Conservation (phyloP, 441 rosid genomes). For the Geranium incanum region DNA sequence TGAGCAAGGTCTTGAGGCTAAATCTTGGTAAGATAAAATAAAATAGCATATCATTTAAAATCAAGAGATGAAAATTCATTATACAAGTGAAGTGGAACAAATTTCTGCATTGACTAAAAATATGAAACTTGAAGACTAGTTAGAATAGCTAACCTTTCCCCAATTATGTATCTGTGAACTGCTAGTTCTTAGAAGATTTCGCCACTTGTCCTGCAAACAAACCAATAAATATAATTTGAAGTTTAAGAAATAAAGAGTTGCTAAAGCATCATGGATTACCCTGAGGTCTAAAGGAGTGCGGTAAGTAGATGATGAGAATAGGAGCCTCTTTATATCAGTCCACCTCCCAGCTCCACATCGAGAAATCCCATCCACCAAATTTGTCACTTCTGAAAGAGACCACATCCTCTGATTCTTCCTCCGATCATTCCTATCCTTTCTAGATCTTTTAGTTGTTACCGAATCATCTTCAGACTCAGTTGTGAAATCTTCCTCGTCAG, state of each 20-base stretch:
- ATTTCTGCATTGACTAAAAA: neutral
- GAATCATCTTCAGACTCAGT: conserved; percentile 54
- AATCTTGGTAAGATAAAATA: no score
- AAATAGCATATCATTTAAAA: no score
- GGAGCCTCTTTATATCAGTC: conserved; percentile 76
- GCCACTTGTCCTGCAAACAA: conserved; percentile 82
- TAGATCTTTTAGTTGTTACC: conserved; percentile 31
- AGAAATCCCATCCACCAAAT: conserved; percentile 77
- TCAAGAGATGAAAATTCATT: conserved; percentile 15
- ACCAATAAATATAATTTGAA: conserved; percentile 16
- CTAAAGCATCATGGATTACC: conserved; percentile 36
- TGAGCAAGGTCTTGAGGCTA: no score
- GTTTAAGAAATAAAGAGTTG: conserved; percentile 12
- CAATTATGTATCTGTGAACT: conserved; percentile 29
- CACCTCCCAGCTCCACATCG: conserved; percentile 82
- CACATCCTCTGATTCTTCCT: conserved; percentile 87
- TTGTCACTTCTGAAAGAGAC: conserved; percentile 69
- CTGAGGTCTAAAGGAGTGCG: conserved; percentile 88
- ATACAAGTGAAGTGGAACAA: neutral
- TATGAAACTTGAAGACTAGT: neutral
- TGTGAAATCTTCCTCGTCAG: conserved; percentile 18
- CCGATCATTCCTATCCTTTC: conserved; percentile 39
- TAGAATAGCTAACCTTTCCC: conserved; percentile 43
- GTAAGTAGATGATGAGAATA: conserved; percentile 54
- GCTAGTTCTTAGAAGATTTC: conserved; percentile 80